Evolutionary conservation across 306 rosid genomes (phyloP), one percentile per base, ranked within the genome.

Genomic region (Sphenostylis stenocarpa): DNA sequence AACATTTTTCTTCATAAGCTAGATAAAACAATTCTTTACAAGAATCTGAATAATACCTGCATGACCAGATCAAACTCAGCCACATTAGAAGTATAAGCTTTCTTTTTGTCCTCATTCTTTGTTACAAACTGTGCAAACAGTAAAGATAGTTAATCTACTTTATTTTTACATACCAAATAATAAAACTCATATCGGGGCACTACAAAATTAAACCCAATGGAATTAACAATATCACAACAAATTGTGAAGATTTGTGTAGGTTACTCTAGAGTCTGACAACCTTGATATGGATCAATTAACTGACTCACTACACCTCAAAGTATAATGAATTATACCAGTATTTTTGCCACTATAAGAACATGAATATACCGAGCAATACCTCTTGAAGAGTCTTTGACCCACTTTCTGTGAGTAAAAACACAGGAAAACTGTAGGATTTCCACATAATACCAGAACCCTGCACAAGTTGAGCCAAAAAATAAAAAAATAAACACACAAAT

Each of bases 361-460:
- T 4, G 74, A 72, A 66, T 48, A 65, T 48, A 84, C 72, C 62
- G 56, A 70, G 63, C 6, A 68, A 73, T 91, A 93, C 98, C 94
- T 93, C 88, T 58, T 81, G 83, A 78, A 88, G 77, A 68, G 88
- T 80, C 82, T 75, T 63, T 52, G 90, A 77, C 85, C 91, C 75
- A 81, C 82, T 87, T 45, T 86, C 88, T 14, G 97, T 81, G 70
- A 91, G 88, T 66, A 93, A 78, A 82, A 93, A 93, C 70, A 88
- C 91, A 34, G 98, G 98, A 85, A 91, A 93, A 80, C 48, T 62
- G 76, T 91, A 89, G 3, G 55, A 36, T 11, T 88, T 88, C 98
- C 91, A 85, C 95, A 93, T 89, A 62, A 93, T 81, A 83, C 96
- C 91, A 78, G 97, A 89, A 67, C 98, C 98, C 98, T 93, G 92